phyloP scores from a whole-genome alignment of 1,139 yeast species.

The Yamadazyma kanchanaburiensis region DNA sequence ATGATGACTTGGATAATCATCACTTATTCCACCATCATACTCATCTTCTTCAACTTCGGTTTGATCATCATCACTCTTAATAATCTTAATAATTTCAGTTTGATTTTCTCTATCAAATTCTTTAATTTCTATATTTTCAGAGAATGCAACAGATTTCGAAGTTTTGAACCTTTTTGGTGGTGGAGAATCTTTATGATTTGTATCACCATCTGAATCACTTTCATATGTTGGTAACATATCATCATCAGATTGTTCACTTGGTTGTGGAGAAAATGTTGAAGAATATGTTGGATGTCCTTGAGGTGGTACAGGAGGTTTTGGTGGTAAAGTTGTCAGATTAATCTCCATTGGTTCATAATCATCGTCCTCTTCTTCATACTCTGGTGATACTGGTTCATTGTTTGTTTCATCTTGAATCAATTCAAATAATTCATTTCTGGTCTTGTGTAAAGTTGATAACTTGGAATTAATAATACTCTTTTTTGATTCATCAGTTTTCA shows the following conservation, averaged over 20 bases:
- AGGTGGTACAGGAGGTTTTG: constrained; percentile 3
- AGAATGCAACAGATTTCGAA: constrained; percentile 41
- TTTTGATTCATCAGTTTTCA: constrained; percentile 44
- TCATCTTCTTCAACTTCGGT: constrained; percentile 16
- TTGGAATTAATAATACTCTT: constrained; percentile 40
- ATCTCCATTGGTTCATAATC: constrained; percentile 14
- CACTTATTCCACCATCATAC: constrained; percentile 16
- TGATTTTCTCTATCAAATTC: constrained; percentile 40
- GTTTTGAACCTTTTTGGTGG: constrained; percentile 20
- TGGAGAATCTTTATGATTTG: constrained; percentile 9
- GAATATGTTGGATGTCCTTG: constrained; percentile 17
- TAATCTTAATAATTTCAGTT: constrained; percentile 19
- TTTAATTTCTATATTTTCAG: constrained; percentile 44
- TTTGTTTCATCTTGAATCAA: constrained; percentile 30
- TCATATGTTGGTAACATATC: constrained; percentile 1
- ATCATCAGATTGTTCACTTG: constrained; percentile 20
- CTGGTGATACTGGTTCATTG: constrained; percentile 14
- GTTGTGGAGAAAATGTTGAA: constrained; percentile 24
- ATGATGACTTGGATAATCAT: constrained; percentile 20
- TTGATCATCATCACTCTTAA: constrained; percentile 21
- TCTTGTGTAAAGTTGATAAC: constrained; percentile 29
- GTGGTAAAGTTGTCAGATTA: constrained; percentile 12
- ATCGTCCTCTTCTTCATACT: constrained; percentile 9
- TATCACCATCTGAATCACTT: constrained; percentile 2
- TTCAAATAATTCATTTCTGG: constrained; percentile 44